Conservation (phyloP, 106 monocot genomes). For the Acorus calamus region DNA sequence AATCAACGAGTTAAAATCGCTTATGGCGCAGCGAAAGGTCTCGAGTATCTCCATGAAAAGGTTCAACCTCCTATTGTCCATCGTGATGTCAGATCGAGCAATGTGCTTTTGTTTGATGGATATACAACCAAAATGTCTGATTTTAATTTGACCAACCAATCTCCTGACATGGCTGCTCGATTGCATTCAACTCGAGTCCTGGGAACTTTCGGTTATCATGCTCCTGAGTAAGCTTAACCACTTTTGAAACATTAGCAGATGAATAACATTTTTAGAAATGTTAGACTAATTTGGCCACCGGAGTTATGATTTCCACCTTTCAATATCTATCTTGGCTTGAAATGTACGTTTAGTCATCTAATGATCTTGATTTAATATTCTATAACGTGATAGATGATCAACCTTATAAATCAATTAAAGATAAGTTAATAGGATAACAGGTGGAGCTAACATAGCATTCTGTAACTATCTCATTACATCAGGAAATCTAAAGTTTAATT, state of each 20-base stretch:
- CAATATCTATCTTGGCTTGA: too few relatives aligned
- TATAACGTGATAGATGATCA: too few relatives aligned
- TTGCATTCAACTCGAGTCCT: constrained; percentile 64
- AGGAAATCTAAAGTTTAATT: too few relatives aligned
- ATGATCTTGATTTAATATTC: too few relatives aligned
- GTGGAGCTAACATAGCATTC: too few relatives aligned
- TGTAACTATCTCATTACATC: too few relatives aligned
- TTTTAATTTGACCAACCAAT: constrained; percentile 59
- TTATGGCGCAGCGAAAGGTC: constrained; percentile 59
- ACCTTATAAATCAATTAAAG: too few relatives aligned
- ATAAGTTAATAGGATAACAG: too few relatives aligned
- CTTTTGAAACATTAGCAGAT: background rate
- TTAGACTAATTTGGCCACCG: background rate
- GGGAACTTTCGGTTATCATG: constrained; percentile 79
- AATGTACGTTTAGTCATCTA: too few relatives aligned
- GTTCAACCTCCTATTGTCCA: constrained; percentile 56
- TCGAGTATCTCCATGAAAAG: constrained; percentile 69
- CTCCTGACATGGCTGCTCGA: constrained; percentile 57
- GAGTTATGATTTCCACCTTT: background rate
- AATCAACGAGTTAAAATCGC: constrained; percentile 52
- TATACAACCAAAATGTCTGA: constrained; percentile 48
- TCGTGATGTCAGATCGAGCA: constrained; percentile 67
- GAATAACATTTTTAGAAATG: background rate
- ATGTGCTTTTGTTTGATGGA: constrained; percentile 70
- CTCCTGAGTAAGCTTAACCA: constrained; percentile 46